Evolutionary conservation across 2,329 filamentous ascomycete species (phyloP), one percentile per base, ranked within the genome.

Genomic region (Penicillium sp.): DNA sequence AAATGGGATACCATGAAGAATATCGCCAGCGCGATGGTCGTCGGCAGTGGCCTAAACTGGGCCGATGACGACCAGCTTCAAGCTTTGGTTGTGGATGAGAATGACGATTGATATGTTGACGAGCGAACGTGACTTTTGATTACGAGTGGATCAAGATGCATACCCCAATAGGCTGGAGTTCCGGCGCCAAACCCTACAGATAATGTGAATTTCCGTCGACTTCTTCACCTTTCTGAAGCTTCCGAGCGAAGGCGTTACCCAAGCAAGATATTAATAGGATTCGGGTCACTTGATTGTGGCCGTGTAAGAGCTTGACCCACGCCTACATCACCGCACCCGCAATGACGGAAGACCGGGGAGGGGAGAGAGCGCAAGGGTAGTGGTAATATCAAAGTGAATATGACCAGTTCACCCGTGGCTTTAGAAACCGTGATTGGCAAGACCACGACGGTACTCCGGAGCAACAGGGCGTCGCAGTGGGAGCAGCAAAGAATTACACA

Each of bases 21-120:
- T 20, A 84, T 91, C 34, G 81, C 88, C n/a, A 89, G 88, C 64
- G 90, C 88, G 15, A 81, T 91, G 49, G 82, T 96, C 40, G 89
- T 85, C 4, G 90, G 89, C 3, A 95, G 90, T 69, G 91, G 91
- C 40, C 78, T 94, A 47, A 86, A 95, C 65, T 96, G 91, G 91
- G 85, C 84, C 10, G 77, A 81, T 33, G 85, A 95, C 70, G 80
- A 85, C 45, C 79, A 78, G 52, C 74, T 96, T 55, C 79, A 83
- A 51, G 82, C 84, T 44, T 78, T 93, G 54, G 90, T 96, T 21
- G 77, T 95, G 55, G 90, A 83, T 59, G 75, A 78, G 27, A 78
- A 93, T 56, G 89, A 81, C 49, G 74, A 78, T 54, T 74, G 62
- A 69, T 58, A 55, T 20, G 41, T 42, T 41, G 15, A 39, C 30